Percentiles rank a stretch among this genome's conserved stretches.
Evolutionary conservation across 1,284 basidiomycete species (phyloP).

Genomic region (Baeospora myosura): DNA sequence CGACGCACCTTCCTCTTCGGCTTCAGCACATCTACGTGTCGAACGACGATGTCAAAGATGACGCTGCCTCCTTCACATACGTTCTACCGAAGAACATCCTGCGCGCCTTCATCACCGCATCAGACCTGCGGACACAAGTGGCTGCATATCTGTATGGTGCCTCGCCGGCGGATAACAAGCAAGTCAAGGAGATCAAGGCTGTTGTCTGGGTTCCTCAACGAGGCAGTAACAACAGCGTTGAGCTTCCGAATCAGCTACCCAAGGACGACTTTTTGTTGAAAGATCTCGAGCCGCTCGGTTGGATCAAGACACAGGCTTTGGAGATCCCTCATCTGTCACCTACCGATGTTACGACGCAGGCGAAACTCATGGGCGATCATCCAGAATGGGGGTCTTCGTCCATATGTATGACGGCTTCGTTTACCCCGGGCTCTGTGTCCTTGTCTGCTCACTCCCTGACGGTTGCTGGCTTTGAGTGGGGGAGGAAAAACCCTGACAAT

Average conservation of each 20-base stretch:
- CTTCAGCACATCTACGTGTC: constrained; percentile 98
- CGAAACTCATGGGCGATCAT: constrained; percentile 94
- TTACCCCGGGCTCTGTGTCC: constrained; percentile 96
- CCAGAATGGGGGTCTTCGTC: constrained; percentile 91
- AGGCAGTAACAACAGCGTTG: constrained; percentile 89
- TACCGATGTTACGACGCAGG: constrained; percentile 91
- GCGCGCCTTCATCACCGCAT: constrained; percentile 88
- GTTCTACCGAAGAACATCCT: constrained; percentile 97
- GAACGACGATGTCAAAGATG: constrained; percentile 98
- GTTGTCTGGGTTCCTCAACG: constrained; percentile 95
- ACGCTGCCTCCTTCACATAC: constrained; percentile 89
- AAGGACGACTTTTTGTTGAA: constrained; percentile 93
- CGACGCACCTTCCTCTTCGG: constrained; percentile 92
- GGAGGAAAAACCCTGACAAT: constrained; percentile 84
- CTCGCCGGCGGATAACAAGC: constrained; percentile 92
- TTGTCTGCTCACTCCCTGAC: constrained; percentile 88
- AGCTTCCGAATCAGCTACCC: constrained; percentile 81
- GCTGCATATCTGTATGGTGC: constrained; percentile 91
- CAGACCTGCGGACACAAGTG: constrained; percentile 94
- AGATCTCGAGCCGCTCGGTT: constrained; percentile 92
- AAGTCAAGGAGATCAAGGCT: constrained; percentile 98
- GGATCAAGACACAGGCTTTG: constrained; percentile 94
- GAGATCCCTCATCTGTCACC: constrained; percentile 92
- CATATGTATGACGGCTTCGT: constrained; percentile 91
- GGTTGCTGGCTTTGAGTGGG: constrained; percentile 96